Conservation (phyloP, 768 basidiomycete genomes). For the Tubosaeta brunneosetosa region DNA sequence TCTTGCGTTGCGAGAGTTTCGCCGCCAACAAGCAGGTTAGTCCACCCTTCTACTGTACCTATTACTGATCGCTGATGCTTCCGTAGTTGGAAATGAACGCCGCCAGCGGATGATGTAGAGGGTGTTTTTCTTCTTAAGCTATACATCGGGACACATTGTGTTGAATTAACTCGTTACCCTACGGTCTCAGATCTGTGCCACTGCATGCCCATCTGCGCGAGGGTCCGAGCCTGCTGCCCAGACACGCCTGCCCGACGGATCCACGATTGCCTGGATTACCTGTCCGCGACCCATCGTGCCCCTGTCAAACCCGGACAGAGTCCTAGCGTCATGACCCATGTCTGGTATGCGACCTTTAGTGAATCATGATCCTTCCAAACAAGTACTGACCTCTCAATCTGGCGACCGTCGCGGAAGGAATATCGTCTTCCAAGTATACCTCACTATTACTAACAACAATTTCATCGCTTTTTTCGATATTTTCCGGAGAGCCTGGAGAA, state of each 20-base stretch:
- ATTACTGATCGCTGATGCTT: conserved; percentile 2
- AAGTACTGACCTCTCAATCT: conserved; percentile 57
- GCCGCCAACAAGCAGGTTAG: conserved; percentile 60
- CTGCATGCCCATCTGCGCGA: conserved; percentile 84
- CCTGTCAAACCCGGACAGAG: conserved; percentile 55
- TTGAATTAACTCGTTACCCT: neutral
- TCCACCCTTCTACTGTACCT: neutral
- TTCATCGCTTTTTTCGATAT: conserved; percentile 40
- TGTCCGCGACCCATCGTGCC: conserved; percentile 79
- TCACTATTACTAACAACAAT: conserved; percentile 71
- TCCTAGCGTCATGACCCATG: conserved; percentile 85
- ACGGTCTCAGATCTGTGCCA: conserved; percentile 63
- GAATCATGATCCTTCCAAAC: neutral
- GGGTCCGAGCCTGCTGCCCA: conserved; percentile 96
- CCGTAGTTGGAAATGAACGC: conserved; percentile 59
- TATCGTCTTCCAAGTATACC: conserved; percentile 86
- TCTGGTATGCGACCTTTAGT: conserved; percentile 35
- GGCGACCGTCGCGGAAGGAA: conserved; percentile 55
- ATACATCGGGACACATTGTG: neutral
- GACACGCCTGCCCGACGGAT: conserved; percentile 63
- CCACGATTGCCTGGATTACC: conserved; percentile 76
- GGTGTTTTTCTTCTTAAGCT: neutral
- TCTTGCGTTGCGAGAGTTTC: conserved; percentile 76
- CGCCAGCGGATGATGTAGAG: conserved; percentile 55
- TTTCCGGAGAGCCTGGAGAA: conserved; percentile 72